These are phyloP conservation scores for Trapa bicornis DNA, from an alignment of 345 rosid species.

Conservation along the genomic window DNA sequence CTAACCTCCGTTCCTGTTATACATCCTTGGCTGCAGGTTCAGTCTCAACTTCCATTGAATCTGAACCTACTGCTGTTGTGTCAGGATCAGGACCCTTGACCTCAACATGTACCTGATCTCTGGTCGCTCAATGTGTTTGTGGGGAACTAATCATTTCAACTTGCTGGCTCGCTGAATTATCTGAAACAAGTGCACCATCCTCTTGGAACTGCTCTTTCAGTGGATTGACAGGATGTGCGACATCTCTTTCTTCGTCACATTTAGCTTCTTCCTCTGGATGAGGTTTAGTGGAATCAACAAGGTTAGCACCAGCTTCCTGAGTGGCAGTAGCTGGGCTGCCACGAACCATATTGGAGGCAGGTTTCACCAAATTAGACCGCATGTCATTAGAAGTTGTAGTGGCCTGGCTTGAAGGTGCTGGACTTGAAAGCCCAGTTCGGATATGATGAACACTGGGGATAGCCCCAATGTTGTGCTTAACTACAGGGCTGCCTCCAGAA, in stretches of 20 bases:
- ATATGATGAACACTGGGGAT: slow-evolving; percentile 13
- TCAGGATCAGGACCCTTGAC: neutral
- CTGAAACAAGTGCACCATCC: neutral
- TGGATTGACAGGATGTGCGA: neutral
- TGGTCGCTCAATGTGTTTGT: neutral
- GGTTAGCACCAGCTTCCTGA: neutral
- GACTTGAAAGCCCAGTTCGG: slow-evolving; percentile 2
- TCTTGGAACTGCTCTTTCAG: neutral
- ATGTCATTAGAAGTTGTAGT: neutral
- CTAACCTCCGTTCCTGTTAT: no score
- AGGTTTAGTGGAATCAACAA: neutral
- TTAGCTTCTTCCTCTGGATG: neutral
- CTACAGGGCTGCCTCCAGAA: slow-evolving; percentile 19
- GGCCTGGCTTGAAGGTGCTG: slow-evolving; percentile 3
- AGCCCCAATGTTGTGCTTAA: slow-evolving; percentile 21
- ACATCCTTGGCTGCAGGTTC: neutral
- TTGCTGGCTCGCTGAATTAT: neutral
- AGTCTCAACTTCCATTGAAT: neutral
- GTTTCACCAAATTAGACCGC: neutral
- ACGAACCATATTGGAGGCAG: neutral
- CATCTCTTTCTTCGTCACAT: neutral
- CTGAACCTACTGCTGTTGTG: neutral
- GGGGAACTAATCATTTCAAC: neutral
- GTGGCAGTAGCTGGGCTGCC: neutral
- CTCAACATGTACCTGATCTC: neutral